A percentile compares a stretch with the other conserved stretches of the same genome.
These are phyloP conservation scores for Vitis rotundifolia DNA, from an alignment of 164 flowering plant genomes.

Conservation along the genomic window DNA sequence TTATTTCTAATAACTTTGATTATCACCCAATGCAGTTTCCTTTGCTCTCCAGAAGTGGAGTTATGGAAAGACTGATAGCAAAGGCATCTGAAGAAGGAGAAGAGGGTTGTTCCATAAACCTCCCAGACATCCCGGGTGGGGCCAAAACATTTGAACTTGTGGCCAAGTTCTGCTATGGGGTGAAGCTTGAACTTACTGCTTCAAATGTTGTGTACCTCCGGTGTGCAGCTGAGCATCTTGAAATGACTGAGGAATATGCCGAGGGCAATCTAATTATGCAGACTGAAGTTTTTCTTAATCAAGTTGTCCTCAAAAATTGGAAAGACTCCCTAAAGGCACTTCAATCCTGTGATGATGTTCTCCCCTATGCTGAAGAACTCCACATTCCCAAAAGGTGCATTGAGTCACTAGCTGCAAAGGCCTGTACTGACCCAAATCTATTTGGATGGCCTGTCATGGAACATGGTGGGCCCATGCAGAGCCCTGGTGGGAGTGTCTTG, in stretches of 20 bases:
- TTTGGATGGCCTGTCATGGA: constrained; percentile 90
- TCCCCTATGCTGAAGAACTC: constrained; percentile 74
- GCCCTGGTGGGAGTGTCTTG: constrained; percentile 87
- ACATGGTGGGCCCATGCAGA: constrained; percentile 83
- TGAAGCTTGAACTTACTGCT: constrained; percentile 86
- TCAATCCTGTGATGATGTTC: constrained; percentile 74
- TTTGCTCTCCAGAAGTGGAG: constrained; percentile 85
- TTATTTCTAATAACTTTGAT: constrained; percentile 5
- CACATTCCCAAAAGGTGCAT: constrained; percentile 71
- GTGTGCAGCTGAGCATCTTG: constrained; percentile 82
- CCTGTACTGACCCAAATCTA: constrained; percentile 78
- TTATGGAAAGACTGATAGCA: constrained; percentile 73
- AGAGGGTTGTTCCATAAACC: constrained; percentile 51
- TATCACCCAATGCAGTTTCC: constrained; percentile 65
- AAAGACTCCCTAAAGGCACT: constrained; percentile 86
- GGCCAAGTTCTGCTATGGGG: constrained; percentile 93
- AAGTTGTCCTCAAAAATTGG: constrained; percentile 76
- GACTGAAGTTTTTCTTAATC: constrained; percentile 79
- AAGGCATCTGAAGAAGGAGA: constrained; percentile 62
- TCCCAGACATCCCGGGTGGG: constrained; percentile 78
- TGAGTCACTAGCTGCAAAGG: constrained; percentile 72
- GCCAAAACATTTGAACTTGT: constrained; percentile 85
- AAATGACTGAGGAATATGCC: constrained; percentile 91
- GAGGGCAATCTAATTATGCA: constrained; percentile 77
- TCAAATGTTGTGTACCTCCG: constrained; percentile 83